Evolutionary conservation across 2,329 filamentous ascomycete species (phyloP), one percentile per base, ranked within the genome.

Genomic region (Diplocarpon mali): DNA sequence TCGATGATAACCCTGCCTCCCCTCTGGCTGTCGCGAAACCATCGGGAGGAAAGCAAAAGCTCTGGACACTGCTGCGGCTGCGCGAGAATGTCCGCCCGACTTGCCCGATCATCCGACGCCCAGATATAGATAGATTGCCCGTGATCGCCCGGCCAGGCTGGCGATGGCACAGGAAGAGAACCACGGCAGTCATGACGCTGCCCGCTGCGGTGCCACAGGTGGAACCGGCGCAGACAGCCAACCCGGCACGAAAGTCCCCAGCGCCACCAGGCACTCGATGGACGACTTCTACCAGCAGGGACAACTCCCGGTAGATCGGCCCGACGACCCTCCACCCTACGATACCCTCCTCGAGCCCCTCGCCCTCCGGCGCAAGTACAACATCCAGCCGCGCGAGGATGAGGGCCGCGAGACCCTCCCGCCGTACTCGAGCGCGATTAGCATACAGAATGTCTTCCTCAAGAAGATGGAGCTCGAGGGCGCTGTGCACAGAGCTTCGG

Each of bases 391-490:
- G 1, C 49, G 62, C 37, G 59, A 61, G 36, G 60, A 62, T 40
- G 62, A 67, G 50, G 62, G 64, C 42, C 58, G 64, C 31, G 73
- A 77, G 51, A 55, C 60, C 27, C 62, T 78, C 30, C 76, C 77
- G n/a, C 54, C 60, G 17, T 81, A 81, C 58, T 72, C 72, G 38
- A 76, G 69, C 54, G 70, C 68, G 56, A 69, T 80, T 44, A 65
- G 67, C 44, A 62, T 76, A 39, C 71, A 78, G 57, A 73, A 69
- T 20, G 66, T 79, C 5, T 79, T 80, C 56, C 65, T 69, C 53
- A 72, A 72, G 58, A 83, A 83, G 64, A 73, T 78, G 65, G 80
- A 85, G 61, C 71, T 84, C 45, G 71, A 77, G 49, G 72, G 78
- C 46, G 75, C 78, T 5, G 79, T 76, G 52, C 76, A 80, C 57